phyloP scores from a whole-genome alignment of 352 stramenopile species.

The Globisporangium middletonii region DNA sequence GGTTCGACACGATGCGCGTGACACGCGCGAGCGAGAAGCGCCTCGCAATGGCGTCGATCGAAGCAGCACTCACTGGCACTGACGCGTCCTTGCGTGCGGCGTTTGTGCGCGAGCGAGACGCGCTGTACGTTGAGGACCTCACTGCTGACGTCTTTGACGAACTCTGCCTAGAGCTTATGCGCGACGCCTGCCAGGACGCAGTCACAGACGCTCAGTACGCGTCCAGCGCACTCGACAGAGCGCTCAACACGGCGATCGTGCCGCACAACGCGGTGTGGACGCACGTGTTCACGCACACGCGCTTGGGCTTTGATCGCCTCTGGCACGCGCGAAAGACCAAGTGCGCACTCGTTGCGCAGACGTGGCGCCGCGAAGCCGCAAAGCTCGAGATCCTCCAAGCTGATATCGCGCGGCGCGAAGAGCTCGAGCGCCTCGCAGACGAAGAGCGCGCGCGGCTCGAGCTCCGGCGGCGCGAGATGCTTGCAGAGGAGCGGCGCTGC shows the following conservation, averaged over 20 bases:
- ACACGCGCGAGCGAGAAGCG: constrained; percentile 57
- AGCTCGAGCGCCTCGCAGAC: constrained; percentile 40
- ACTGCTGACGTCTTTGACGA: constrained; percentile 20
- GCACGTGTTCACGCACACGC: constrained; percentile 1
- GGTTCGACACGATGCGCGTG: constrained; percentile 43
- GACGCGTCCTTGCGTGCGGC: constrained; percentile 21
- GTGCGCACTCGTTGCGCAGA: constrained; percentile 18
- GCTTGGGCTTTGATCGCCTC: constrained; percentile 30
- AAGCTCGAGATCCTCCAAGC: constrained; percentile 43
- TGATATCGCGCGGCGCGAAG: constrained; percentile 47
- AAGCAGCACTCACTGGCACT: constrained; percentile 30
- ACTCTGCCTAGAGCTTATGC: constrained; percentile 16
- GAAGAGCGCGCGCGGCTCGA: constrained; percentile 42
- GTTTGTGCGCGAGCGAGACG: constrained; percentile 31
- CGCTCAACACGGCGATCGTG: constrained; percentile 9
- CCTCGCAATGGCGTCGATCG: constrained; percentile 47
- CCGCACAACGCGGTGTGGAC: constrained; percentile 3
- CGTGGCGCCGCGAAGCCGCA: constrained; percentile 37
- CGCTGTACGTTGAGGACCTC: constrained; percentile 16
- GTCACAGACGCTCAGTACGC: constrained; percentile 14
- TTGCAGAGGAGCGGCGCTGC: constrained; percentile 47
- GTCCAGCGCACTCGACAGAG: not conserved
- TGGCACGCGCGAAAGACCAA: constrained; percentile 39
- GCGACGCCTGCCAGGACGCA: constrained; percentile 22
- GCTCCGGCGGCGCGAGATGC: constrained; percentile 49